Percentiles rank a stretch among this genome's conserved stretches.
These are phyloP conservation scores for Fusarium sp. DNA, from an alignment of 2,329 filamentous ascomycete genomes.

Conservation along the genomic window DNA sequence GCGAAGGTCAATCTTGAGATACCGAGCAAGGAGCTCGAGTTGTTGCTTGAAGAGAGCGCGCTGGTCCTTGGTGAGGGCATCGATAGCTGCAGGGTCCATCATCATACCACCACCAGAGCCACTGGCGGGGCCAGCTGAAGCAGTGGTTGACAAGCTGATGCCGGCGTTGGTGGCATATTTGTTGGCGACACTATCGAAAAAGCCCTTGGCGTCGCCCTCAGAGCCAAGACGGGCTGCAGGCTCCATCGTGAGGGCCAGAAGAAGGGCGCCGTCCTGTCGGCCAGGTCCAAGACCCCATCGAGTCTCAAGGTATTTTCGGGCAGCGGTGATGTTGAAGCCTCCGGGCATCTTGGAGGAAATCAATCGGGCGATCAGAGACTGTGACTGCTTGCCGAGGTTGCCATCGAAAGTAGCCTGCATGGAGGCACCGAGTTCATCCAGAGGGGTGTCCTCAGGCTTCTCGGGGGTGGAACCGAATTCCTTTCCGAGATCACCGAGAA, in stretches of 20 bases:
- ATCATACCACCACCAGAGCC: conserved; percentile 90
- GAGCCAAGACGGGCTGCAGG: conserved; percentile 89
- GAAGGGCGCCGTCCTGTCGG: conserved; percentile 90
- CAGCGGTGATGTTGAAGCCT: conserved; percentile 98
- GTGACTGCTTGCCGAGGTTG: conserved; percentile 96
- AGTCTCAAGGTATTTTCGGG: conserved; percentile 94
- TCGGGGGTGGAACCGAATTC: conserved; percentile 98
- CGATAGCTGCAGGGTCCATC: conserved; percentile 98
- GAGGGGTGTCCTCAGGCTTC: conserved; percentile 96
- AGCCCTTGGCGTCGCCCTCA: conserved; percentile 92
- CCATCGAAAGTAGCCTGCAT: conserved; percentile 99
- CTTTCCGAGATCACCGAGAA: conserved; percentile 96
- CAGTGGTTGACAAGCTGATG: conserved; percentile 84
- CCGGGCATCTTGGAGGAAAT: conserved; percentile 99
- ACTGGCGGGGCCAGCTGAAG: conserved; percentile 80
- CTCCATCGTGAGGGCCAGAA: conserved; percentile 94
- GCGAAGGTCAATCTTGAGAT: conserved; percentile 96
- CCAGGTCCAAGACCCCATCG: conserved; percentile 91
- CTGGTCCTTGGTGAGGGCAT: conserved; percentile 97
- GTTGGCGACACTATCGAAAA: conserved; percentile 88
- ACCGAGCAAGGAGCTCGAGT: conserved; percentile 93
- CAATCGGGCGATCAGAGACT: conserved; percentile 91
- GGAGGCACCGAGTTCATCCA: conserved; percentile 93
- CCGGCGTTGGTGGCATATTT: conserved; percentile 91
- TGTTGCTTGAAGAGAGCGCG: conserved; percentile 98